A percentile compares a stretch with the other conserved stretches of the same genome.
Conservation (phyloP, 306 rosid species). For the Inga laurina region DNA sequence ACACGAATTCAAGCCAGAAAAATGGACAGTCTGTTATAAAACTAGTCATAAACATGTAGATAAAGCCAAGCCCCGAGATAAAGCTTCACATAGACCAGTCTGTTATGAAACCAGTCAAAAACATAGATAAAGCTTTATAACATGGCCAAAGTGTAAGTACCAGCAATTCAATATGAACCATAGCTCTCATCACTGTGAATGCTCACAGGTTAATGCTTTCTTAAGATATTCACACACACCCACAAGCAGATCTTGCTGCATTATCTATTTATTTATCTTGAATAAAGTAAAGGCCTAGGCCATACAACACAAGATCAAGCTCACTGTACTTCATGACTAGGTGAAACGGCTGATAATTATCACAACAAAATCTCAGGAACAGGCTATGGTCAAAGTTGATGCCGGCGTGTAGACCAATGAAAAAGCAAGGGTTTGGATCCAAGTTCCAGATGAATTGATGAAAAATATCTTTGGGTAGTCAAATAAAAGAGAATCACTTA, state of each 20-base stretch:
- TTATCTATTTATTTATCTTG: neutral
- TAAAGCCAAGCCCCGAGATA: too few relatives aligned
- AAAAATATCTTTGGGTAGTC: neutral
- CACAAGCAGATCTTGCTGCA: neutral
- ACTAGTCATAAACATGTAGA: too few relatives aligned
- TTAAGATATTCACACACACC: neutral
- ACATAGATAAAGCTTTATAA: too few relatives aligned
- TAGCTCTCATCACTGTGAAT: too few relatives aligned
- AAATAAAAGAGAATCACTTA: constrained; percentile 5
- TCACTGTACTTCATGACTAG: neutral
- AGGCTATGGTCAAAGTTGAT: neutral
- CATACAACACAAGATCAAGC: neutral
- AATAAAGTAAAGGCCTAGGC: neutral
- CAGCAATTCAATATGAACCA: too few relatives aligned
- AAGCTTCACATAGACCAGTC: too few relatives aligned
- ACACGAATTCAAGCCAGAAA: too few relatives aligned
- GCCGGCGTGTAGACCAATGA: neutral
- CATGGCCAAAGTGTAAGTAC: too few relatives aligned
- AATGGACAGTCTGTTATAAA: too few relatives aligned
- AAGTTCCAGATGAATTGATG: neutral
- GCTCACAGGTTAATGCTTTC: neutral
- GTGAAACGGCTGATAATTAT: neutral
- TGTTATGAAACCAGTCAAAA: too few relatives aligned
- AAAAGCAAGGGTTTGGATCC: neutral
- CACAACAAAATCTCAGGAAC: neutral